Percentiles rank a stretch among this genome's conserved stretches.
These are phyloP conservation scores for Lophium mytilinum DNA, from an alignment of 495 filamentous ascomycete species.

Conservation along the genomic window DNA sequence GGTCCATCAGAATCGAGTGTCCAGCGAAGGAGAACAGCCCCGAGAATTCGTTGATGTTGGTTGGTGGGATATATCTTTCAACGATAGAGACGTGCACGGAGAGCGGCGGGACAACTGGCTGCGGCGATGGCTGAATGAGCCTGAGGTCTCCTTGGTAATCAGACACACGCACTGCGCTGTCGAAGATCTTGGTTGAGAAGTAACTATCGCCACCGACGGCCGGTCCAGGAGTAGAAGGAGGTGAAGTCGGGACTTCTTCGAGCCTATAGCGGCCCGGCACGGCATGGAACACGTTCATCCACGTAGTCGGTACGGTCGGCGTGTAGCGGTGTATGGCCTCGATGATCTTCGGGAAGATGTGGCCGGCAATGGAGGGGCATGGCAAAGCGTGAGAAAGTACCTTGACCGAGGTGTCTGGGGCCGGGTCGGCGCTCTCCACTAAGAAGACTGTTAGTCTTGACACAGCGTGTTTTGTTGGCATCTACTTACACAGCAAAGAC, in stretches of 20 bases:
- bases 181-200: constrained; percentile 45
- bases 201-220: constrained; percentile 47
- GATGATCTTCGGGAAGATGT: constrained; percentile 46
- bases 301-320: constrained; percentile 40
- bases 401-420: constrained; percentile 38
- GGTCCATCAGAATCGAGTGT: constrained; percentile 58
- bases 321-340: constrained; percentile 45
- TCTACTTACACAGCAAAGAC: constrained; percentile 7
- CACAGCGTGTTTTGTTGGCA: not conserved
- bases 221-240: constrained; percentile 49
- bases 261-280: constrained; percentile 56
- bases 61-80: constrained; percentile 65
- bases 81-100: constrained; percentile 58
- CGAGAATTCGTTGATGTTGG: constrained; percentile 50
- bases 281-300: constrained; percentile 57
- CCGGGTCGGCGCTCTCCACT: constrained; percentile 1
- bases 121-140: constrained; percentile 37
- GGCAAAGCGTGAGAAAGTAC: constrained; percentile 57
- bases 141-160: constrained; percentile 44
- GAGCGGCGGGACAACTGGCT: constrained; percentile 56
- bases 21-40: constrained; percentile 51
- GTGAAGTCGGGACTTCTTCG: constrained; percentile 53
- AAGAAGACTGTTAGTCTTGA: not conserved
- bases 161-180: constrained; percentile 49
- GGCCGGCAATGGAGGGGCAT: constrained; percentile 45